Evolutionary conservation across 2,329 filamentous ascomycete species (phyloP).

Genomic region (Phaeosphaeriaceae sp.): DNA sequence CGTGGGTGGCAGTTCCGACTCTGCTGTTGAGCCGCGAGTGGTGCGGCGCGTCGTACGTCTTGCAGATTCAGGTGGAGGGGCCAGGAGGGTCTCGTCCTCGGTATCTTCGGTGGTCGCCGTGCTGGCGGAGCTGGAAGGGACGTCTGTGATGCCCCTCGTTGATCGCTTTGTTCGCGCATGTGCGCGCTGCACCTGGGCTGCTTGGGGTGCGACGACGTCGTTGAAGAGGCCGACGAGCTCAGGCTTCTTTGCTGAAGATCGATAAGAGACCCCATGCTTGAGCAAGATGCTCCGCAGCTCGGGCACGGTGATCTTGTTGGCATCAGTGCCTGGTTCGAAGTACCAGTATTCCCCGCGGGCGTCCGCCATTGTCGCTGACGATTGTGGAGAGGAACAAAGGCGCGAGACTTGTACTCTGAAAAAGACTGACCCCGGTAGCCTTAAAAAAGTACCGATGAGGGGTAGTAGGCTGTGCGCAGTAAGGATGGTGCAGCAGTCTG

Average conservation of each 20-base stretch:
- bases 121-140: constrained; percentile 70
- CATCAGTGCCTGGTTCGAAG: constrained; percentile 85
- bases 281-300: constrained; percentile 90
- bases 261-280: constrained; percentile 83
- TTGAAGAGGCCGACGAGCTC: constrained; percentile 87
- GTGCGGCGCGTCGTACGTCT: constrained; percentile 42
- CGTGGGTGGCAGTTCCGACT: constrained; percentile 25
- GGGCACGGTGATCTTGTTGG: constrained; percentile 82
- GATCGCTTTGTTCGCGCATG: constrained; percentile 83
- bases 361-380: constrained; percentile 34
- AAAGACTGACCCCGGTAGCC: not conserved
- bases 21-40: constrained; percentile 53
- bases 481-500: constrained; percentile 3
- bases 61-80: constrained; percentile 49
- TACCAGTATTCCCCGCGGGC: constrained; percentile 61
- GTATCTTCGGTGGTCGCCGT: constrained; percentile 64
- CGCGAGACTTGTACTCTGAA: not conserved
- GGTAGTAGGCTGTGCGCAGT: constrained; percentile 3
- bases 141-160: constrained; percentile 80
- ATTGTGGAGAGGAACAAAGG: not conserved
- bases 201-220: constrained; percentile 77
- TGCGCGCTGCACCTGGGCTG: constrained; percentile 75
- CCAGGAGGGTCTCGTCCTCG: constrained; percentile 50
- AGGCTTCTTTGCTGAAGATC: constrained; percentile 88
- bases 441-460: not conserved